Conservation (phyloP, 257 asterid species). For the Solanum tacnaense region DNA sequence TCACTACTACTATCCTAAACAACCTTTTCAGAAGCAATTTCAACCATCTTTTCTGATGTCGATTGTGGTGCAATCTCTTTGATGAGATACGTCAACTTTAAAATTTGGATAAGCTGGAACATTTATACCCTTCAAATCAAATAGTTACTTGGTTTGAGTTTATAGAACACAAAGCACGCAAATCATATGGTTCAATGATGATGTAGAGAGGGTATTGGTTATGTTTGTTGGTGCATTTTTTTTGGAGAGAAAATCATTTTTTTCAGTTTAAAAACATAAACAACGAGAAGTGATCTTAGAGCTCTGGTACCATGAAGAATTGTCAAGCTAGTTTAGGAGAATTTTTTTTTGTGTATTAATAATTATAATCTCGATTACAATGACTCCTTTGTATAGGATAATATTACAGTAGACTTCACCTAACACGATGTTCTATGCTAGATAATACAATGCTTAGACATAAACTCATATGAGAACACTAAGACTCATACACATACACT, state of each 20-base stretch:
- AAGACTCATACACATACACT: neutral
- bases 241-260: neutral
- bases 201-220: neutral
- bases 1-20: no score
- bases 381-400: neutral
- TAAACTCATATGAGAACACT: neutral
- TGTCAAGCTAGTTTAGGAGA: neutral
- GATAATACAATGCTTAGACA: neutral
- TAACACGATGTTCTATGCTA: neutral
- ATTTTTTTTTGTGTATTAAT: no score
- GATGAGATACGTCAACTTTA: no score
- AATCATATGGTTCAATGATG: neutral
- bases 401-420: neutral
- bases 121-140: no score
- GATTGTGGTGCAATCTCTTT: no score
- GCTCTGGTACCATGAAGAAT: neutral
- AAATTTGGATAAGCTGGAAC: no score
- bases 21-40: no score
- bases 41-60: no score
- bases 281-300: neutral
- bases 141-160: no score
- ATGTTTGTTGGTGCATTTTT: neutral
- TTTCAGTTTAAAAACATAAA: no score
- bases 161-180: no score
- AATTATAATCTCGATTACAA: neutral